Evolutionary conservation across 495 filamentous ascomycete genomes (phyloP), one percentile per base, ranked within the genome.

Genomic region (Xylaria nigripes): DNA sequence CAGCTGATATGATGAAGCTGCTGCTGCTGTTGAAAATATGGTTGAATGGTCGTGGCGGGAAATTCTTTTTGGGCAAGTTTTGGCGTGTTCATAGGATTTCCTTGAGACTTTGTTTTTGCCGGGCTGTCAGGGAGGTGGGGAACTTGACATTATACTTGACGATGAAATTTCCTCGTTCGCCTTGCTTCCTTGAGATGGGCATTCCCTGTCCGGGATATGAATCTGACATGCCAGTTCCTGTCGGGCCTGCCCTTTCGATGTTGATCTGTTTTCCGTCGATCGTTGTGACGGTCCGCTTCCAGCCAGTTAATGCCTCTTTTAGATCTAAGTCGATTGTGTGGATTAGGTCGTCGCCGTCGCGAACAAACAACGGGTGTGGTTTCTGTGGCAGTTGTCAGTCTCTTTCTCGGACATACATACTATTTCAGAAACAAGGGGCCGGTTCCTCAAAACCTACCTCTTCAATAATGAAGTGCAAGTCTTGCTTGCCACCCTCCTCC

Each of bases 291-390:
- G 87, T 92, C 30, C 87, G 83, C 56, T 83, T 81, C 93, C 93
- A 98, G 51, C 93, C 93, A 0, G 91, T 95, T 21, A 98, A 74
- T n/a, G 93, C 89, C 72, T 97, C 93, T 66, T 96, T 96, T n/a
- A 98, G 80, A 34, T 82, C 83, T 12, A 98, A 71, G 2, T 91
- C 84, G 61, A 97, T 75, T 0, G 78, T 84, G 50, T 83, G 79
- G 46, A 85, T 70, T 15, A 98, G 76, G 70, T 96, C 84, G 68
- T 97, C 91, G 51, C 88, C 90, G 29, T 90, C 83, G 48, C 94
- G 89, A 50, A 76, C 83, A 75, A 88, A 95, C 50, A 84, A 72
- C 0, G 86, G 81, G 62, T 97, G 89, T 24, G 81, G 73, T 85
- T 92, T 91, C 89, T 95, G 61, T 63, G 25, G 56, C 63, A 48